These are phyloP conservation scores for Stagonosporopsis vannaccii DNA, from an alignment of 2,329 filamentous ascomycete species.

Conservation along the genomic window DNA sequence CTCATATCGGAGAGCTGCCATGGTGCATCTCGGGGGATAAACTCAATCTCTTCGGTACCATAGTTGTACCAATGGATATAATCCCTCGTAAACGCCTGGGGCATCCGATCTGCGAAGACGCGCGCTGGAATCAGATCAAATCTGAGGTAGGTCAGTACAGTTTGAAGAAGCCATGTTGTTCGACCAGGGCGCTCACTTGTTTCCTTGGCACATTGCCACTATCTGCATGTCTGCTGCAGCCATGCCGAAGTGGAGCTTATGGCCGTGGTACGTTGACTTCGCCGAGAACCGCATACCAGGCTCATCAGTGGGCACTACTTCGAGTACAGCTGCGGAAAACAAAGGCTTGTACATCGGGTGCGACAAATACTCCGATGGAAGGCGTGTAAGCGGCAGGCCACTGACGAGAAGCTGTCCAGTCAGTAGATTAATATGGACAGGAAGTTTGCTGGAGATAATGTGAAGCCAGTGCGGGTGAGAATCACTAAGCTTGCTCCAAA, in stretches of 20 bases:
- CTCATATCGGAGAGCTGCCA: not conserved
- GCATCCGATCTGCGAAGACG: not conserved
- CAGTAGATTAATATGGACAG: constrained; percentile 58
- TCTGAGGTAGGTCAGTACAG: constrained; percentile 3
- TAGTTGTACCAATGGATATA: not conserved
- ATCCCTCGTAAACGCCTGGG: not conserved
- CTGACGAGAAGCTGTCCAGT: constrained; percentile 28
- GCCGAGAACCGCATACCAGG: constrained; percentile 25
- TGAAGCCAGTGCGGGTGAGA: constrained; percentile 45
- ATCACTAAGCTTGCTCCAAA: constrained; percentile 22
- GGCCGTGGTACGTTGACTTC: constrained; percentile 29
- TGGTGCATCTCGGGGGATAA: not conserved
- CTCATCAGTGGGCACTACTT: not conserved
- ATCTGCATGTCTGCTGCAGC: constrained; percentile 31
- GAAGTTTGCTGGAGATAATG: constrained; percentile 20
- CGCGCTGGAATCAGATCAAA: not conserved
- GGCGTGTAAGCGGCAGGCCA: not conserved
- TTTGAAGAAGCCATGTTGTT: too few species aligned
- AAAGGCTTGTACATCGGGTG: not conserved
- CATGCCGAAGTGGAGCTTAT: constrained; percentile 50
- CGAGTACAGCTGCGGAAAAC: not conserved
- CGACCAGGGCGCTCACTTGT: constrained; percentile 16
- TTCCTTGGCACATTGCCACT: constrained; percentile 13
- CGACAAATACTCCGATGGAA: constrained; percentile 13
- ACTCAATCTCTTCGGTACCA: not conserved